Conservation (phyloP, 1,139 yeast species). For the Scheffersomyces cryptocercus region DNA sequence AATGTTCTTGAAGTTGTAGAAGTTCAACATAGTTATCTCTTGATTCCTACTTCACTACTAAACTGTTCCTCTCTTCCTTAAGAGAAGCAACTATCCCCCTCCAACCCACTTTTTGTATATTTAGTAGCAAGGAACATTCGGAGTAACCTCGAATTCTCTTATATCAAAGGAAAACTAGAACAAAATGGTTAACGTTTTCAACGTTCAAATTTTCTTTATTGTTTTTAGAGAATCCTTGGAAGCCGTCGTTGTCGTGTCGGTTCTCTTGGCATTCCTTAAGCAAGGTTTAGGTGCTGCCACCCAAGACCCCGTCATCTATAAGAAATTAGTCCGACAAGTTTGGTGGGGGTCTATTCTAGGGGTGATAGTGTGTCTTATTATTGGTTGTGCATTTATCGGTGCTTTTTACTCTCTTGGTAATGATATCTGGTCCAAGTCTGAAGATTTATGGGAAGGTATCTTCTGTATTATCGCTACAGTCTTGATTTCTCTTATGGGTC, state of each 20-base stretch:
- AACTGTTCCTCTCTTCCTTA: too few species aligned
- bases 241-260: slow-evolving; percentile 23
- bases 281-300: slow-evolving; percentile 21
- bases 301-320: slow-evolving; percentile 19
- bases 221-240: slow-evolving; percentile 25
- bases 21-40: too few species aligned
- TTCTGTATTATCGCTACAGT: slow-evolving; percentile 81
- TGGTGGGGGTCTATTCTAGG: slow-evolving; percentile 80
- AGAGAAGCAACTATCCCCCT: neutral
- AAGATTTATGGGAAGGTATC: slow-evolving; percentile 93
- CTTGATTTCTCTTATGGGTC: slow-evolving; percentile 85
- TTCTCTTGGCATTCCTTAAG: slow-evolving; percentile 23
- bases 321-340: slow-evolving; percentile 53
- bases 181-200: slow-evolving; percentile 21
- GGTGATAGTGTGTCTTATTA: slow-evolving; percentile 65
- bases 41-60: too few species aligned
- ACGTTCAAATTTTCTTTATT: slow-evolving; percentile 24
- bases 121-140: neutral
- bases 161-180: neutral
- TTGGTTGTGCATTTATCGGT: slow-evolving; percentile 86
- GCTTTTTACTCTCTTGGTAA: slow-evolving; percentile 76
- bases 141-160: neutral
- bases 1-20: too few species aligned
- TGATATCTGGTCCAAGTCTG: slow-evolving; percentile 83
- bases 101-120: neutral